phyloP scores from a whole-genome alignment of 345 rosid genomes.

The Noccaea caerulescens region DNA sequence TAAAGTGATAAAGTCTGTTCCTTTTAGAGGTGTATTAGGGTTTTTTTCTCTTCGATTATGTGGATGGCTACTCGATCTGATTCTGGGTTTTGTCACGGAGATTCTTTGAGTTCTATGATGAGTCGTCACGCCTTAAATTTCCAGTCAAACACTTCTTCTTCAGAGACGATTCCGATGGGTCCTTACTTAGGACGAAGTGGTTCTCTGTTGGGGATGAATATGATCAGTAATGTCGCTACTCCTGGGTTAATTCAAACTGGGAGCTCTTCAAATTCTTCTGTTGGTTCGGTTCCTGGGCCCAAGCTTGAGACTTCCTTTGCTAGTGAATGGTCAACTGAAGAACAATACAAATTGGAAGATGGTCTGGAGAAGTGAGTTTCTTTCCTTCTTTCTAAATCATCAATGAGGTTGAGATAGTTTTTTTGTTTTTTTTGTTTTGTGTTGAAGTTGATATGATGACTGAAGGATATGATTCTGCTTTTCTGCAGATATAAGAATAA shows the following conservation, averaged over 20 bases:
- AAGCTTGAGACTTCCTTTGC: slow-evolving; percentile 65
- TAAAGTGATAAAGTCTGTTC: slow-evolving; percentile 3
- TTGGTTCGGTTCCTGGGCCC: slow-evolving; percentile 63
- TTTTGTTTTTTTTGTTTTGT: neutral
- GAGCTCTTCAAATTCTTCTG: slow-evolving; percentile 52
- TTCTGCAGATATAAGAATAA: slow-evolving; percentile 63
- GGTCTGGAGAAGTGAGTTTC: slow-evolving; percentile 67
- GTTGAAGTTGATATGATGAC: neutral
- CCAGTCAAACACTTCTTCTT: slow-evolving; percentile 49
- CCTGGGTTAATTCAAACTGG: slow-evolving; percentile 48
- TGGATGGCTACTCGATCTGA: slow-evolving; percentile 72
- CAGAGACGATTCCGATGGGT: slow-evolving; percentile 59
- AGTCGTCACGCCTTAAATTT: slow-evolving; percentile 60
- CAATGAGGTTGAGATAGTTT: neutral
- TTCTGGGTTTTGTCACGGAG: slow-evolving; percentile 51
- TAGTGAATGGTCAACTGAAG: slow-evolving; percentile 81
- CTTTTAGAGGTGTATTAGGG: slow-evolving; percentile 17
- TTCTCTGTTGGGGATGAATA: slow-evolving; percentile 27
- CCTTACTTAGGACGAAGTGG: slow-evolving; percentile 46
- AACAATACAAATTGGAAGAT: slow-evolving; percentile 71
- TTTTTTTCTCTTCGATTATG: slow-evolving; percentile 24
- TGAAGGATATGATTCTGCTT: slow-evolving; percentile 12
- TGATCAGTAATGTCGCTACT: slow-evolving; percentile 43
- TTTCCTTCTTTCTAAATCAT: neutral
- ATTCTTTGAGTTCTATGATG: slow-evolving; percentile 46